Evolutionary conservation across 495 filamentous ascomycete species (phyloP), one percentile per base, ranked within the genome.

Genomic region (Tuber microsphaerosporum): DNA sequence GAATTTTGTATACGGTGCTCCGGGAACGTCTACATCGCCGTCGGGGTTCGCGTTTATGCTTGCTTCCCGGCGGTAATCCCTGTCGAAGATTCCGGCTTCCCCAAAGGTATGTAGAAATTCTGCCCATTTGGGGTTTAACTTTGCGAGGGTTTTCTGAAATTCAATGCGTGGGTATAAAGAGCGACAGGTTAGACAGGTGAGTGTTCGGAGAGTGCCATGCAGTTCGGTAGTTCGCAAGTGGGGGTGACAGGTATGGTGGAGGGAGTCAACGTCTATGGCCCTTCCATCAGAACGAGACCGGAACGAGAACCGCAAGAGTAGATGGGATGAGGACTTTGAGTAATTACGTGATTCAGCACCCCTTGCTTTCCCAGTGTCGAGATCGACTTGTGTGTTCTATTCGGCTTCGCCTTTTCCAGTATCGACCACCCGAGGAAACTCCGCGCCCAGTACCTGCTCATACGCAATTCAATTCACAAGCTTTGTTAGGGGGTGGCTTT

Each of bases 401-500:
- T 99, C 3, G 95, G 94, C 80, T 86, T 88, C 26, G 93, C 92
- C 69, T 89, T 90, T 78, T 91, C 83, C 79, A 97, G 85, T 31
- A 87, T 92, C 22, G 91, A 89, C 94, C 94, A 99, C 17, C 95
- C 95, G 34, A 99, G 86, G 82, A 94, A 99, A 83, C 92, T 96
- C 20, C 95, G 86, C 9, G 95, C 94, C 94, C 94, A 99, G 85
- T 99, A 99, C 19, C 77, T 79, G 39, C 16, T 61, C 43, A 41
- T 41, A n/a, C 19, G 68, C 41, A 73, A 45, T 31, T 43, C 37
- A 44, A 31, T 34, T 34, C 56, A 1, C 19, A 34, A 65, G 56
- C 6, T 19, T 12, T n/a, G 6, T 14, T 12, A 44, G 16, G 22
- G 5, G 26, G 69, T 70, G 10, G 20, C 14, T 19, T 19, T 26